These are phyloP conservation scores for Phialocephala sp. DNA, from an alignment of 2,329 filamentous ascomycete genomes.

Conservation along the genomic window DNA sequence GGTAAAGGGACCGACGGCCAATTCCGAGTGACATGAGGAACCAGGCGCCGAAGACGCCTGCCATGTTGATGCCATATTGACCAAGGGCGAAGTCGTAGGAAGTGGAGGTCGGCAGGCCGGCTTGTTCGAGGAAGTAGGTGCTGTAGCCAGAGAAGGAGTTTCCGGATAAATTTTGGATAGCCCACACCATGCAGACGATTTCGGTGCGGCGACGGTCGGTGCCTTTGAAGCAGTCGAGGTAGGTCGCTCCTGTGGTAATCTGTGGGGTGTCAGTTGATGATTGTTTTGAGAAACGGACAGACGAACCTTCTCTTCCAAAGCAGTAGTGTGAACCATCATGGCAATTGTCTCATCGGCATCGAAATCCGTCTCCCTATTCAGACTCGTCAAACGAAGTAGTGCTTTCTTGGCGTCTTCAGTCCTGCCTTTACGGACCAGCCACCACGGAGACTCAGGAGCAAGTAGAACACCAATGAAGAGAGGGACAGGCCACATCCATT, in stretches of 20 bases:
- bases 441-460: conserved; percentile 58
- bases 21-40: conserved; percentile 48
- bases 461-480: conserved; percentile 53
- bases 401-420: conserved; percentile 52
- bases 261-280: not conserved
- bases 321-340: conserved; percentile 63
- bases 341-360: conserved; percentile 56
- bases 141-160: conserved; percentile 69
- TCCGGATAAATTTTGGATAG: conserved; percentile 68
- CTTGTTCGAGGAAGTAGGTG: conserved; percentile 65
- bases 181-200: conserved; percentile 65
- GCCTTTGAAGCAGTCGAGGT: conserved; percentile 56
- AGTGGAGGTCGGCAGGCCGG: conserved; percentile 54
- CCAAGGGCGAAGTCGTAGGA: conserved; percentile 63
- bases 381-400: conserved; percentile 41
- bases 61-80: conserved; percentile 54
- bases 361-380: conserved; percentile 49
- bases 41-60: conserved; percentile 61
- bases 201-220: conserved; percentile 59
- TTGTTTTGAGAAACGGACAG: not conserved
- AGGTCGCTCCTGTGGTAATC: conserved; percentile 51
- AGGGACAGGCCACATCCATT: conserved; percentile 60
- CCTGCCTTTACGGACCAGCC: conserved; percentile 53
- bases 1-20: conserved; percentile 59
- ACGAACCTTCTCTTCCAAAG: conserved; percentile 54